phyloP scores from a whole-genome alignment of 2,329 filamentous ascomycete genomes.

The Aspergillus hortae region DNA sequence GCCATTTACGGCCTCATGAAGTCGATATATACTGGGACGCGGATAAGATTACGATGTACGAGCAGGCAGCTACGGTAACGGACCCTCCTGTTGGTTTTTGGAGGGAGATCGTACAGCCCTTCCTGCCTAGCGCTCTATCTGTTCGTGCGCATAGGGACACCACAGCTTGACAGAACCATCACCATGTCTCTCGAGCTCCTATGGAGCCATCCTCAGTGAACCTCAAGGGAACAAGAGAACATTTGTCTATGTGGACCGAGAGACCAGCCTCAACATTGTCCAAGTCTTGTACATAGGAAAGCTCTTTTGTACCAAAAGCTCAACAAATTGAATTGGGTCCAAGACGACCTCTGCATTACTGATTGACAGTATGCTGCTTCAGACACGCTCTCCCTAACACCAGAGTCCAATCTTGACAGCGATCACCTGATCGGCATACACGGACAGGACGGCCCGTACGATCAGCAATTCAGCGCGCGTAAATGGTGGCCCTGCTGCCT shows the following conservation, averaged over 20 bases:
- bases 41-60: constrained; percentile 10
- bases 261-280: too few relatives aligned
- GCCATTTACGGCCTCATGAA: constrained; percentile 4
- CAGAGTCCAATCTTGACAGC: not conserved
- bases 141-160: not conserved
- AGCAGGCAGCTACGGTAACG: constrained; percentile 8
- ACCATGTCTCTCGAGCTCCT: too few relatives aligned
- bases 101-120: constrained; percentile 6
- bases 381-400: too few relatives aligned
- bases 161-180: not conserved
- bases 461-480: not conserved
- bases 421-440: constrained; percentile 13
- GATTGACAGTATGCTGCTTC: too few relatives aligned
- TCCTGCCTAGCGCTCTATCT: not conserved
- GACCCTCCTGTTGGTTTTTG: constrained; percentile 13
- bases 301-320: too few relatives aligned
- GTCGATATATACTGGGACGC: constrained; percentile 11
- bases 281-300: too few relatives aligned
- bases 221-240: too few relatives aligned
- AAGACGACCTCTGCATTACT: too few relatives aligned
- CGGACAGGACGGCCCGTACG: not conserved
- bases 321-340: too few relatives aligned
- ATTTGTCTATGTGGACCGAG: too few relatives aligned
- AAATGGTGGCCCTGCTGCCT: too few relatives aligned
- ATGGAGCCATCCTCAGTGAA: too few relatives aligned